Conservation (phyloP, 23 red algal species). For the Gracilariopsis chorda region DNA sequence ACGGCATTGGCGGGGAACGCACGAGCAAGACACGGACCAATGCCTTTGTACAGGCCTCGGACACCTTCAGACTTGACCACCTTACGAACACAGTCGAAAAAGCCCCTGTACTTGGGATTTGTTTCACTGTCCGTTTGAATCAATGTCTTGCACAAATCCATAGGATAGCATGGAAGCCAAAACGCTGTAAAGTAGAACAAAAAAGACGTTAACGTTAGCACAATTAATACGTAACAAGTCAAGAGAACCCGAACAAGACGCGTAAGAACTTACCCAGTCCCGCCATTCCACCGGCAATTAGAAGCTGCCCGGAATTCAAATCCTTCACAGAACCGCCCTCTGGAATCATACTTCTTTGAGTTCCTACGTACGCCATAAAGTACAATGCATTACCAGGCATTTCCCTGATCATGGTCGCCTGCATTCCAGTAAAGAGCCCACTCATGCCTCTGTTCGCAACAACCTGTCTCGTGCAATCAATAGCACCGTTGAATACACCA, state of each 20-base stretch:
- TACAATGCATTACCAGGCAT: conserved; percentile 71
- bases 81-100: conserved; percentile 54
- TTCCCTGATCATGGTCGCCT: conserved; percentile 73
- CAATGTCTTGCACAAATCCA: conserved; percentile 80
- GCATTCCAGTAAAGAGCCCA: conserved; percentile 76
- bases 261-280: conserved; percentile 55
- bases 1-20: conserved; percentile 84
- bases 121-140: conserved; percentile 85
- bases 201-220: background rate
- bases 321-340: conserved; percentile 31
- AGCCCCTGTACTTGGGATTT: conserved; percentile 64
- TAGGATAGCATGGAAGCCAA: conserved; percentile 66
- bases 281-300: conserved; percentile 66
- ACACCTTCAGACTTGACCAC: conserved; percentile 60
- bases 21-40: conserved; percentile 68
- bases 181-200: conserved; percentile 6
- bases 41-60: conserved; percentile 72
- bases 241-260: background rate
- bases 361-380: conserved; percentile 72
- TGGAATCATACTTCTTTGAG: conserved; percentile 28
- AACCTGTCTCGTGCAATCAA: conserved; percentile 77
- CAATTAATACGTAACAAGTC: no score
- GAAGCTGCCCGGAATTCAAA: conserved; percentile 38
- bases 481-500: conserved; percentile 58
- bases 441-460: conserved; percentile 45